phyloP scores from a whole-genome alignment of 78 protist genomes.

The Trichosphaerium sp. region DNA sequence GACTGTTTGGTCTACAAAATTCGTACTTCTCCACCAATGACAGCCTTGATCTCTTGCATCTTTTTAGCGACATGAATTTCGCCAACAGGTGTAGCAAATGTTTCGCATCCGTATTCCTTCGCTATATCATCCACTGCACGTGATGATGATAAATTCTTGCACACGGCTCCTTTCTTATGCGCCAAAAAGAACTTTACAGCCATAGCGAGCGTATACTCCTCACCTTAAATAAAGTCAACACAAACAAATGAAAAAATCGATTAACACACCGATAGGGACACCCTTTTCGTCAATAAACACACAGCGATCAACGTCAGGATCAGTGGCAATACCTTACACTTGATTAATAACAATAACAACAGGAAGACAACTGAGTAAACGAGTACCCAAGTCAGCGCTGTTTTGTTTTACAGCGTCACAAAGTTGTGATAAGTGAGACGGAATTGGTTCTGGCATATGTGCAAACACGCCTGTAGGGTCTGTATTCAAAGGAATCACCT shows the following conservation, averaged over 20 bases:
- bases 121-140: slow-evolving; percentile 54
- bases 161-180: slow-evolving; percentile 19
- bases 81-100: slow-evolving; percentile 48
- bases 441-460: slow-evolving; percentile 61
- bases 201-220: too few relatives aligned
- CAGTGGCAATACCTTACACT: slow-evolving; percentile 63
- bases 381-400: slow-evolving; percentile 45
- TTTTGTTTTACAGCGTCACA: slow-evolving; percentile 17
- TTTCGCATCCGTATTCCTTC: slow-evolving; percentile 13
- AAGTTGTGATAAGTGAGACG: slow-evolving; percentile 34
- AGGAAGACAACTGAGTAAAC: too few relatives aligned
- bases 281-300: slow-evolving; percentile 57
- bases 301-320: slow-evolving; percentile 64
- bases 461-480: slow-evolving; percentile 58
- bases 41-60: slow-evolving; percentile 18
- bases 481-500: slow-evolving; percentile 35
- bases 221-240: neutral
- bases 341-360: too few relatives aligned
- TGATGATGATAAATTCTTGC: slow-evolving; percentile 50
- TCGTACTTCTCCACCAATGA: slow-evolving; percentile 61
- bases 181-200: slow-evolving; percentile 27
- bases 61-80: slow-evolving; percentile 57
- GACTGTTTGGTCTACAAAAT: too few relatives aligned
- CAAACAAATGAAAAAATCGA: slow-evolving; percentile 12
- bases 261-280: slow-evolving; percentile 47